Base-by-base conservation (phyloP, 345 rosid genomes). In the Isatis tinctoria region DNA sequence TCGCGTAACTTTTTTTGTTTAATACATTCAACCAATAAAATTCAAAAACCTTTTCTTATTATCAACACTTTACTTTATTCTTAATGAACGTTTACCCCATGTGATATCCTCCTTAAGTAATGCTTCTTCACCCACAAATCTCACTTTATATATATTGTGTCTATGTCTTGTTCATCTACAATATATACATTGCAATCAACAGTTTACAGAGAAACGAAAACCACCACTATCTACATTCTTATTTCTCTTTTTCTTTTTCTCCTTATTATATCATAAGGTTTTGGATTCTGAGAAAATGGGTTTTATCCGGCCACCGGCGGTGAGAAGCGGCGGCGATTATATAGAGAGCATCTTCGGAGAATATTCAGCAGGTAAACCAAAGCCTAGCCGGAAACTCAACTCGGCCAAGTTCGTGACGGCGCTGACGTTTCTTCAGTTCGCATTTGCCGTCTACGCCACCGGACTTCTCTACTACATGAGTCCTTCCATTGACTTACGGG, bases 361-460 rank as follows among this genome's bases (percentile, higher is more conserved):
- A 73, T 88, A 85, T 54, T 86, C 87, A 10, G 82, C 87, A 41
- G 75, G 76, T 2, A 86, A 73, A 67, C 0, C 63, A n/a, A 78
- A 87, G 73, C 73, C 69, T 10, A 85, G 76, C 49, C 78, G 80
- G 78, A 77, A 77, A 26, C 68, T 72, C 53, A 61, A 72, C 45
- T 77, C 97, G 1, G 74, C 87, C 10, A 82, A 85, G 81, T 81
- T 95, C 64, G 97, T 95, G 54, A 81, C 92, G 9, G 84, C 78
- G 37, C 78, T 95, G 2, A 92, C 97, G 11, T 88, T 82, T 81
- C 87, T 95, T 35, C 99, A 95, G 61, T 83, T 95, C 53, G 86
- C 87, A 2, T 92, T 95, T 36, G 97, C 99, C 3, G 82, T 92
- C 49, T 95, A 92, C 73, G 99, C 97, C 39, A 95, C 97, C 9